A percentile compares a stretch with the other conserved stretches of the same genome.
Evolutionary conservation across 768 basidiomycete genomes (phyloP).

Genomic region (Lyophyllum shimeji): DNA sequence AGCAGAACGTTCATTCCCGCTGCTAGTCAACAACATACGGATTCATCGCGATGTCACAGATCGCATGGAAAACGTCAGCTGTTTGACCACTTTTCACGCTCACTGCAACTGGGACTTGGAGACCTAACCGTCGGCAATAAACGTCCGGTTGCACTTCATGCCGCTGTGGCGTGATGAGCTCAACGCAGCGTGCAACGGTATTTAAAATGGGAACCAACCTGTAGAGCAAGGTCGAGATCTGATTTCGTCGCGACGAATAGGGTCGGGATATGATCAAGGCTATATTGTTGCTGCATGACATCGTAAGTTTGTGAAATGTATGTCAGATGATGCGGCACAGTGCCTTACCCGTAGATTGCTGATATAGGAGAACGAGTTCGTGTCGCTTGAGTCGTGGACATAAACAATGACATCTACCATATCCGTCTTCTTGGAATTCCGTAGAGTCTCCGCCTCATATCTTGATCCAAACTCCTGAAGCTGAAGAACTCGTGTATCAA

Average conservation of each 20-base stretch:
- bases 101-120: conserved; percentile 95
- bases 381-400: conserved; percentile 97
- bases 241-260: conserved; percentile 99
- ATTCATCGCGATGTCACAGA: conserved; percentile 81
- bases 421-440: conserved; percentile 89
- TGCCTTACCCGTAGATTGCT: conserved; percentile 82
- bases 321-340: not conserved
- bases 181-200: not conserved
- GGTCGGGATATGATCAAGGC: conserved; percentile 90
- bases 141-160: conserved; percentile 99
- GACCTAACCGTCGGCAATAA: conserved; percentile 83
- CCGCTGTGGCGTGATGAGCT: conserved; percentile 46
- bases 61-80: conserved; percentile 85
- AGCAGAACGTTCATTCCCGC: not conserved
- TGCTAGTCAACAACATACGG: conserved; percentile 61
- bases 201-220: conserved; percentile 51
- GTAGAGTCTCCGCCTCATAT: conserved; percentile 88
- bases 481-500: conserved; percentile 36
- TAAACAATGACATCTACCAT: conserved; percentile 93
- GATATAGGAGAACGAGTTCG: conserved; percentile 98
- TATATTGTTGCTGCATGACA: conserved; percentile 86
- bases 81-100: conserved; percentile 84
- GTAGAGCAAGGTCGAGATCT: conserved; percentile 93
- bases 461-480: conserved; percentile 97
- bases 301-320: conserved; percentile 15